Percentiles rank a stretch among this genome's conserved stretches.
phyloP scores from a whole-genome alignment of 257 asterid genomes.

The Lycium ferocissimum region DNA sequence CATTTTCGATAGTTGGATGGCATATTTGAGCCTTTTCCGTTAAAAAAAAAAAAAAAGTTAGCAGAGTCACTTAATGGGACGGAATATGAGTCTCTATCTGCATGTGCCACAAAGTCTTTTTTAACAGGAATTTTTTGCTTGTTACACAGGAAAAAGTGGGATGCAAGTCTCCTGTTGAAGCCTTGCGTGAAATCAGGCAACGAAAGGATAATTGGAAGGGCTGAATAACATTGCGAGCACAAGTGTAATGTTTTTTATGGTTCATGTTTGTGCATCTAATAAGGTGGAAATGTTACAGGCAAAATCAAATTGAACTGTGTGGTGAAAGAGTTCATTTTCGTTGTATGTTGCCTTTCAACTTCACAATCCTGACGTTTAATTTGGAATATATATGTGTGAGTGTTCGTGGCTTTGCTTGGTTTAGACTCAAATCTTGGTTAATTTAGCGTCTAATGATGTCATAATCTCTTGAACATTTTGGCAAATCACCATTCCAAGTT shows the following conservation, averaged over 20 bases:
- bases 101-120: neutral
- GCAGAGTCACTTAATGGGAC: neutral
- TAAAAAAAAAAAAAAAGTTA: neutral
- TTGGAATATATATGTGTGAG: neutral
- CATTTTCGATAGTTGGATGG: too few relatives aligned
- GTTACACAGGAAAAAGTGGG: slow-evolving; percentile 69
- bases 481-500: neutral
- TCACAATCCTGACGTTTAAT: neutral
- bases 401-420: neutral
- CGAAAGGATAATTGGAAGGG: slow-evolving; percentile 76
- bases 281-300: neutral
- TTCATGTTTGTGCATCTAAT: neutral
- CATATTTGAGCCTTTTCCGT: too few relatives aligned
- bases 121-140: slow-evolving; percentile 21
- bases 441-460: neutral
- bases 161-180: slow-evolving; percentile 79
- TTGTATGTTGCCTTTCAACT: neutral
- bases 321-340: neutral
- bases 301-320: neutral
- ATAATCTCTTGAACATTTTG: too few relatives aligned
- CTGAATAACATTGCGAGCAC: neutral
- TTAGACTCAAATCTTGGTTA: neutral
- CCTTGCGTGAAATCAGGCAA: slow-evolving; percentile 67
- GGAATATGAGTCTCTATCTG: neutral
- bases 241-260: neutral